Evolutionary conservation across 495 filamentous ascomycete genomes (phyloP), one percentile per base, ranked within the genome.

Genomic region (Thermothielavioides terrestris): DNA sequence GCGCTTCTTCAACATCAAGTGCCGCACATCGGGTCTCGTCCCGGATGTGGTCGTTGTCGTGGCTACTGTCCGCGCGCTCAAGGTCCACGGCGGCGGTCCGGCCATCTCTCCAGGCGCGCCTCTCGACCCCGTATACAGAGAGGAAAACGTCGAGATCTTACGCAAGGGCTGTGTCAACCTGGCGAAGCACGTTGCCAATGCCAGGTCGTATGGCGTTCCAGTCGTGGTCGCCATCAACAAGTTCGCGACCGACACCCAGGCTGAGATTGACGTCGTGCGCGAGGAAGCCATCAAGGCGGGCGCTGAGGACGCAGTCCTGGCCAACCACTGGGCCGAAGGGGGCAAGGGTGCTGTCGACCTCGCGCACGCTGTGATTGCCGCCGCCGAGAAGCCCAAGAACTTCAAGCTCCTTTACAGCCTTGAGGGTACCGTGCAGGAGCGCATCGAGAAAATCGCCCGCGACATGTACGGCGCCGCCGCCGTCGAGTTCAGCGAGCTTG

Each of bases 1-100:
- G 77, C 85, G 92, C 25, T 98, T 98, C 77, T 96, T 98, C 82
- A 96, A 98, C 71, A 97, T 98, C 72, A 98, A 98, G 77, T 97
- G 92, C 73, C 84, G 92, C 38, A 88, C 88, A 26, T 95, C 89
- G 14, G 92, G 92, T 17, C 77, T 98, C 32, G 82, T 86, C 1
- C 92, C 92, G 7, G 92, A 98, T 61, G 84, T 86, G 3, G 90
- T 95, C 14, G 87, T 98, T 30, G 83, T 98, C 46, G 92, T 98
- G 21, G 90, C 92, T 40, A 98, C 92, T 2, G 87, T 97, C 37
- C 84, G 92, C 55, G 92, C 92, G 3, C 73, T 98, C 43, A 98
- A 98, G 75, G 89, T 95, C 14, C 92, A 98, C 61, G 92, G 92
- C 52, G 92, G 91, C 23, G 92, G 90, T 30, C 91, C 92, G 17